Conservation (phyloP, 768 basidiomycete genomes). For the Mycena haematopus region DNA sequence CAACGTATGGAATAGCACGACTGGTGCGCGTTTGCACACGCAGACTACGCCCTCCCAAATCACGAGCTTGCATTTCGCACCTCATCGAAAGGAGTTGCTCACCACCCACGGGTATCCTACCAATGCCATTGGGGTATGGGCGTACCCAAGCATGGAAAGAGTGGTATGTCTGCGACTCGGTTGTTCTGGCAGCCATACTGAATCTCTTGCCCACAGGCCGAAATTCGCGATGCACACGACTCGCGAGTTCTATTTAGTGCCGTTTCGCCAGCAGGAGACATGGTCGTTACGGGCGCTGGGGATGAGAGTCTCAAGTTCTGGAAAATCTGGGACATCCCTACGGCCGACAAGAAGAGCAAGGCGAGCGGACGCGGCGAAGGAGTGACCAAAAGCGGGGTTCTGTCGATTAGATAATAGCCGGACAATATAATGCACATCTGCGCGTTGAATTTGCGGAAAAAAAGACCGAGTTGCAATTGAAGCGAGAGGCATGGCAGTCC, state of each 20-base stretch:
- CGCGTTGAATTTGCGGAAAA: no score
- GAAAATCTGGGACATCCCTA: slow-evolving; percentile 78
- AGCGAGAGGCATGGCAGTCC: no score
- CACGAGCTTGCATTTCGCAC: slow-evolving; percentile 88
- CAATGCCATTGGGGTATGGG: slow-evolving; percentile 80
- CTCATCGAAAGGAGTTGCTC: slow-evolving; percentile 87
- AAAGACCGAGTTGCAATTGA: no score
- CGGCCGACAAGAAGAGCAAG: slow-evolving; percentile 58
- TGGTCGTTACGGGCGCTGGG: slow-evolving; percentile 89
- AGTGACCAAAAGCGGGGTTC: slow-evolving; percentile 54
- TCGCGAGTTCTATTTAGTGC: slow-evolving; percentile 87
- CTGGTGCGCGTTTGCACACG: slow-evolving; percentile 89
- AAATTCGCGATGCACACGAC: slow-evolving; percentile 92
- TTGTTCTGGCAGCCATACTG: neutral
- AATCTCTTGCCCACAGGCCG: slow-evolving; percentile 43
- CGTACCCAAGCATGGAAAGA: slow-evolving; percentile 84
- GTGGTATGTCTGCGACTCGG: slow-evolving; percentile 40
- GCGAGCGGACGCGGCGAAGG: slow-evolving; percentile 45
- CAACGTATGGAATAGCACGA: slow-evolving; percentile 91
- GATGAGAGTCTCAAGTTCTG: slow-evolving; percentile 99
- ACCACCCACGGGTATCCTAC: slow-evolving; percentile 96
- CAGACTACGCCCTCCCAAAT: slow-evolving; percentile 90
- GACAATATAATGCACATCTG: neutral
- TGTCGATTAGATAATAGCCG: slow-evolving; percentile 48
- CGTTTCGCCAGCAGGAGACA: slow-evolving; percentile 87